Conservation (phyloP, 306 rosid genomes). For the Parietaria judaica region DNA sequence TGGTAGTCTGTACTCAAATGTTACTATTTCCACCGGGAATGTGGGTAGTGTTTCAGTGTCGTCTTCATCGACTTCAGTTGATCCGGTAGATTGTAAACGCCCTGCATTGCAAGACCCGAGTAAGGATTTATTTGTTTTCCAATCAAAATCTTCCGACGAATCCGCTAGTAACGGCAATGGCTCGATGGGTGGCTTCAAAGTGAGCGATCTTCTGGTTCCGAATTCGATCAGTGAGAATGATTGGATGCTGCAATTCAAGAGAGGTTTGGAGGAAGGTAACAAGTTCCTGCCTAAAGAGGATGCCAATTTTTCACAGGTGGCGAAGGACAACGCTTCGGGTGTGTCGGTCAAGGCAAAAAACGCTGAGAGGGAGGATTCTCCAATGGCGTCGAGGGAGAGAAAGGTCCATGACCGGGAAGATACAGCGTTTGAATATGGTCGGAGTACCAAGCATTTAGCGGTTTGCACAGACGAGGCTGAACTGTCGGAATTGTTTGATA, state of each 20-base stretch:
- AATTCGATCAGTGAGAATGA: constrained; percentile 34
- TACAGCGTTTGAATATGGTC: constrained; percentile 31
- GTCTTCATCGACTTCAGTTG: constrained; percentile 17
- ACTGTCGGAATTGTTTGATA: constrained; percentile 48
- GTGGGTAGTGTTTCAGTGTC: constrained; percentile 21
- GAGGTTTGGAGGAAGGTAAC: constrained; percentile 53
- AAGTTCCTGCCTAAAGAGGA: constrained; percentile 51
- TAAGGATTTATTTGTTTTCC: constrained; percentile 40
- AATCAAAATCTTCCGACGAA: constrained; percentile 16
- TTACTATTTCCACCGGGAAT: constrained; percentile 17
- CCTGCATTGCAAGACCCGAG: constrained; percentile 25
- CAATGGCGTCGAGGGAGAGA: constrained; percentile 26
- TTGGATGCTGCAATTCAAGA: constrained; percentile 42
- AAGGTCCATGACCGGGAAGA: constrained; percentile 47
- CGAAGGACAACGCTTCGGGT: constrained; percentile 18
- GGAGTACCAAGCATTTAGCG: constrained; percentile 51
- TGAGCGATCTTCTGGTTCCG: constrained; percentile 20
- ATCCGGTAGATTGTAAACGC: constrained; percentile 24
- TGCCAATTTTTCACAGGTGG: constrained; percentile 9
- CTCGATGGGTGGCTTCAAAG: constrained; percentile 23
- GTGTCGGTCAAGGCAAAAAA: constrained; percentile 21
- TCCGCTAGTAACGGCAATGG: constrained; percentile 15
- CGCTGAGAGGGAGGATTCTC: constrained; percentile 26
- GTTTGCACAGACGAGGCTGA: constrained; percentile 31
- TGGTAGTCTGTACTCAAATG: constrained; percentile 16